A percentile compares a stretch with the other conserved stretches of the same genome.
phyloP scores from a whole-genome alignment of 169 alveolate species.

The Plasmodium inui region DNA sequence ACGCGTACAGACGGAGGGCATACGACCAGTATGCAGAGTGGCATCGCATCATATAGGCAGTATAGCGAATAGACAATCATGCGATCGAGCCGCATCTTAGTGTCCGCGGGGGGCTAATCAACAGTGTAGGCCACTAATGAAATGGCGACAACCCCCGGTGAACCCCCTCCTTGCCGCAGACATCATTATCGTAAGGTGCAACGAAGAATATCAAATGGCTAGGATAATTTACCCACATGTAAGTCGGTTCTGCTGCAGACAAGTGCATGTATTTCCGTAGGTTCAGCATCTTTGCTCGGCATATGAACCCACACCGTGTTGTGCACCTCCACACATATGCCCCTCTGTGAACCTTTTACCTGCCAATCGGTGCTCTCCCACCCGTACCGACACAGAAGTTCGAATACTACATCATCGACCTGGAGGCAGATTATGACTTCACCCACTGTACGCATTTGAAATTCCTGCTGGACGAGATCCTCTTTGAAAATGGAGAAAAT shows the following conservation, averaged over 20 bases:
- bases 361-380: neutral
- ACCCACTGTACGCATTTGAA: slow-evolving; percentile 57
- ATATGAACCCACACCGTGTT: neutral
- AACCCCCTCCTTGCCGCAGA: slow-evolving; percentile 1
- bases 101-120: neutral
- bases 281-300: neutral
- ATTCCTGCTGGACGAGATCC: slow-evolving; percentile 48
- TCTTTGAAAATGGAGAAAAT: slow-evolving; percentile 40
- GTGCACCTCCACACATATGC: neutral
- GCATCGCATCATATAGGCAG: neutral
- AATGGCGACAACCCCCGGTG: neutral
- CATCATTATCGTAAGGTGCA: slow-evolving; percentile 31
- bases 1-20: slow-evolving; percentile 36
- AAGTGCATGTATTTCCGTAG: neutral
- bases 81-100: neutral
- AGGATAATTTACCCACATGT: slow-evolving; percentile 55
- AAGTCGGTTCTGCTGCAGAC: neutral
- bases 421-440: slow-evolving; percentile 19
- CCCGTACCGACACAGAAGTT: slow-evolving; percentile 16
- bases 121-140: neutral
- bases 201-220: slow-evolving; percentile 32
- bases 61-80: neutral
- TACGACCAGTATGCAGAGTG: neutral
- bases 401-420: slow-evolving; percentile 58
- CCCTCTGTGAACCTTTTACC: no score